Conservation (phyloP, 805 yeast species). For the Priceomyces carsonii region DNA sequence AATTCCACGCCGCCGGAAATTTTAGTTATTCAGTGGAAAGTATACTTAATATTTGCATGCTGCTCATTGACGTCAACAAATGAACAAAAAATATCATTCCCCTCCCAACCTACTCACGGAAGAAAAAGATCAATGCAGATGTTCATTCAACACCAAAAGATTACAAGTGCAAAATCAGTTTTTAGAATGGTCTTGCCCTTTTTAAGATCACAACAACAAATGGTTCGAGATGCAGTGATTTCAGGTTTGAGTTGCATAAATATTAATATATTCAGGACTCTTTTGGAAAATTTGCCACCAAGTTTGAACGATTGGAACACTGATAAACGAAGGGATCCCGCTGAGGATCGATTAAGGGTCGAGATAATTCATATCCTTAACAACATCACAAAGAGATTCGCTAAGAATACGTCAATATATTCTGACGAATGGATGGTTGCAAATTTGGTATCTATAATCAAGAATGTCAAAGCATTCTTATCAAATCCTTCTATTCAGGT, state of each 20-base stretch:
- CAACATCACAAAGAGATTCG: constrained; percentile 65
- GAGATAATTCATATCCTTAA: constrained; percentile 77
- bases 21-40: constrained; percentile 82
- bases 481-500: constrained; percentile 58
- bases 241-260: constrained; percentile 87
- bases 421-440: constrained; percentile 69
- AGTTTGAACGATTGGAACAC: constrained; percentile 51
- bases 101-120: constrained; percentile 57
- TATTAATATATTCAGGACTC: constrained; percentile 80
- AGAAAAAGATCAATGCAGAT: constrained; percentile 78
- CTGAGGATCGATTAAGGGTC: constrained; percentile 55
- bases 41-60: constrained; percentile 88
- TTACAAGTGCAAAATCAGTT: constrained; percentile 88
- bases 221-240: constrained; percentile 84
- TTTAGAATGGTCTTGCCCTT: constrained; percentile 87
- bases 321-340: constrained; percentile 29
- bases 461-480: constrained; percentile 60
- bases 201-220: constrained; percentile 64
- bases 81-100: constrained; percentile 70
- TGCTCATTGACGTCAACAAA: constrained; percentile 86
- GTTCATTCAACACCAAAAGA: constrained; percentile 85
- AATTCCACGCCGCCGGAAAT: constrained; percentile 57
- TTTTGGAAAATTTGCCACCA: constrained; percentile 73
- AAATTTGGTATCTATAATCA: constrained; percentile 61
- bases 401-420: constrained; percentile 47